phyloP scores from a whole-genome alignment of 2,329 filamentous ascomycete genomes.

The Phaeosphaeria sp. region DNA sequence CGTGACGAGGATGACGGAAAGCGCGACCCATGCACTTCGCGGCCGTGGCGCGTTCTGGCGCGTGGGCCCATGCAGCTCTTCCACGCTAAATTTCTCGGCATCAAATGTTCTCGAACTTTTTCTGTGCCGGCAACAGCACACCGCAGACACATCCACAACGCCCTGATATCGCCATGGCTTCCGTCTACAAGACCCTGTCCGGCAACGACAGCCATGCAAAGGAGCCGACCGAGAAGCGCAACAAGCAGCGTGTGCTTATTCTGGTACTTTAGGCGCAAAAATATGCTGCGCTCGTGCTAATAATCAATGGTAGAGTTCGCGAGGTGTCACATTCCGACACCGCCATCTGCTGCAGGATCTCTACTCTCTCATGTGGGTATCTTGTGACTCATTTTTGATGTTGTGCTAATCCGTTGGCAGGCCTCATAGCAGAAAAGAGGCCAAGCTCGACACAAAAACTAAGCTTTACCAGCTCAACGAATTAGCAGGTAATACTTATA shows the following conservation, averaged over 20 bases:
- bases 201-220: constrained; percentile 49
- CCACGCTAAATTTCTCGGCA: constrained; percentile 31
- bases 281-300: constrained; percentile 24
- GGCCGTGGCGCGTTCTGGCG: constrained; percentile 19
- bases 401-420: constrained; percentile 21
- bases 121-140: constrained; percentile 16
- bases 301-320: constrained; percentile 64
- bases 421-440: constrained; percentile 91
- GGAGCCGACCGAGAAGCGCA: constrained; percentile 46
- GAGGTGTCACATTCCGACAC: constrained; percentile 93
- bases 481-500: constrained; percentile 37
- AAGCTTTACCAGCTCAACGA: constrained; percentile 65
- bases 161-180: constrained; percentile 53
- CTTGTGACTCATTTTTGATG: neutral
- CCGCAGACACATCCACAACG: constrained; percentile 20
- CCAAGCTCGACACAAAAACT: constrained; percentile 95
- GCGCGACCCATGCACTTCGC: neutral
- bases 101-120: constrained; percentile 36
- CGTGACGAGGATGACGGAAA: constrained; percentile 10
- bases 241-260: constrained; percentile 75
- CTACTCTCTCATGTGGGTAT: constrained; percentile 71
- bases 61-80: constrained; percentile 10
- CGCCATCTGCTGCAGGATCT: constrained; percentile 92
- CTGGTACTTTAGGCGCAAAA: constrained; percentile 53
- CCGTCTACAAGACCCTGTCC: constrained; percentile 64